phyloP scores from a whole-genome alignment of 169 alveolate genomes.

The Eimeria praecox region DNA sequence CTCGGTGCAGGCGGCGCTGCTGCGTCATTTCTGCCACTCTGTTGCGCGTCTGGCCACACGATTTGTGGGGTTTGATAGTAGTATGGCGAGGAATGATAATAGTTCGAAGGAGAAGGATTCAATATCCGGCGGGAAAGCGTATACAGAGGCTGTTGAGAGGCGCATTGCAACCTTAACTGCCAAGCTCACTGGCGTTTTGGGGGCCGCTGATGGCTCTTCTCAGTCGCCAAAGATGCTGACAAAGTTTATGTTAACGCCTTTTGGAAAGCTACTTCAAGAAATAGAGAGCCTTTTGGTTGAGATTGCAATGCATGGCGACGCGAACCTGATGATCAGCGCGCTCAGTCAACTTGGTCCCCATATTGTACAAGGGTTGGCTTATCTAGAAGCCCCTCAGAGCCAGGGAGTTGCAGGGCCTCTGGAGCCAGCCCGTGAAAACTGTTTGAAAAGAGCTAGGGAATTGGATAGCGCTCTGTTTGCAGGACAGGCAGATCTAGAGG shows the following conservation, averaged over 20 bases:
- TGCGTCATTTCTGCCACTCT: conserved; percentile 17
- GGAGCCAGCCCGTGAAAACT: neutral
- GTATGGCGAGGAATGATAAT: no score
- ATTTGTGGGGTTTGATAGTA: neutral
- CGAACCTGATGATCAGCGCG: neutral
- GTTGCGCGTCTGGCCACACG: neutral
- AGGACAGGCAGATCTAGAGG: neutral
- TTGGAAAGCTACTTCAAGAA: neutral
- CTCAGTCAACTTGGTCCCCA: neutral
- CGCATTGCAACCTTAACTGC: neutral
- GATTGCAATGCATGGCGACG: neutral
- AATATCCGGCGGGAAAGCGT: neutral
- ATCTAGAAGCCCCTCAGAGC: conserved; percentile 31
- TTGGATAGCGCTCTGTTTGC: neutral
- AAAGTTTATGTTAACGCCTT: neutral
- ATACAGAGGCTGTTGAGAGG: neutral
- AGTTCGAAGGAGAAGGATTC: neutral
- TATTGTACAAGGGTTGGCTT: neutral
- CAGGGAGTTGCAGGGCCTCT: neutral
- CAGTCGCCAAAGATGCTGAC: neutral
- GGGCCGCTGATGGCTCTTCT: conserved; percentile 7
- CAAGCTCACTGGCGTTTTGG: conserved; percentile 6
- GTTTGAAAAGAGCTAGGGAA: neutral
- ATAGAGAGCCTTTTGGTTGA: neutral
- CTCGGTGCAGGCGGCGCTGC: neutral